Evolutionary conservation across 208 protist species (phyloP), one percentile per base, ranked within the genome.

Genomic region (Acanthamoeba sp.): DNA sequence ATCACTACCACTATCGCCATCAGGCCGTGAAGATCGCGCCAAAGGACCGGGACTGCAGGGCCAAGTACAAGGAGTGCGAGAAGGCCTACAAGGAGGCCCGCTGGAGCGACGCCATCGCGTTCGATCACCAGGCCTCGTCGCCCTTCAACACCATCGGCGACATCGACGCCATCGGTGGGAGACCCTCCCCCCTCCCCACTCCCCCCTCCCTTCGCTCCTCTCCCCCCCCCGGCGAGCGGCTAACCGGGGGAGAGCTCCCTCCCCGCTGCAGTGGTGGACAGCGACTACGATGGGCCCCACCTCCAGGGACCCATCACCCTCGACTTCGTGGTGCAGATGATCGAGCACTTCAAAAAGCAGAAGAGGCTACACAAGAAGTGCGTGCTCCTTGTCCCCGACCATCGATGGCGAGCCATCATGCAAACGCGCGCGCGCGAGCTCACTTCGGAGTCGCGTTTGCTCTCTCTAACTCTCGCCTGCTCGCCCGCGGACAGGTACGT

Each of bases 81-180:
- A 99, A 99, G 95, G 97, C 99, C 85, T 95, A 99, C 24, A 98
- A 98, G 50, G 97, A 97, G 4, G 98, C 98, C n/a, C 97, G 97
- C 18, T 99, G 99, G 96, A 97, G 98, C 78, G 98, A 98, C 64
- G 99, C 99, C 1, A 99, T 99, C 93, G 97, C 97, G 87, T 97
- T 96, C 9, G 98, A 98, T 22, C 40, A 66, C 27, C 85, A 94
- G 24, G 87, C 62, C 40, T 16, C 59, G 24, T 92, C 55, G 5
- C 76, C 88, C 22, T 84, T 85, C 45, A 52, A 89, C 76, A 29
- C 40, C n/a, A 66, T 95, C 36, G 87, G 87, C 36, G 91, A 95
- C 24, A 45, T 95, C 32, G 76, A 96, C 2, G 93, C 80, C 27
- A 95, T 95, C n/a, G 62, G 94, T 96, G 80, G 0, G 24, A 64